Percentiles rank a stretch among this genome's conserved stretches.
Evolutionary conservation across 495 filamentous ascomycete genomes (phyloP).

Genomic region (Neurospora sp.): DNA sequence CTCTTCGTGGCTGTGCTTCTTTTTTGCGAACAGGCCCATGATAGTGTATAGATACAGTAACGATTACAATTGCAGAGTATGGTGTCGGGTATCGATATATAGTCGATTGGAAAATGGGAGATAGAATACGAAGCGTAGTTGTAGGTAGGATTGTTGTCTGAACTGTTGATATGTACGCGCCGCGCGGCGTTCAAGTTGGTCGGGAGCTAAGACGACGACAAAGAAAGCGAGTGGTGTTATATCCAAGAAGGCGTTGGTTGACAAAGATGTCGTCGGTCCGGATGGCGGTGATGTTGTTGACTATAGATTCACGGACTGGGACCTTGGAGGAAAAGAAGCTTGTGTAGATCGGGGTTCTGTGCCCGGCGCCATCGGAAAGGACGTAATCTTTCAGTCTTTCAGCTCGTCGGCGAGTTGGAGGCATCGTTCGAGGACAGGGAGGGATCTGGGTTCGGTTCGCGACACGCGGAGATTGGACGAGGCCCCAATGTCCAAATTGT

Average conservation of each 20-base stretch:
- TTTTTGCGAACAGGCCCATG: constrained; percentile 46
- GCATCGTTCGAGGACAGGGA: neutral
- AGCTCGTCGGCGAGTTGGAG: neutral
- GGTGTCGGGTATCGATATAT: neutral
- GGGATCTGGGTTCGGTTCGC: neutral
- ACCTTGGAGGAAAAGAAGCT: neutral
- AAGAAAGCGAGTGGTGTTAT: neutral
- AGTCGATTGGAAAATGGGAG: neutral
- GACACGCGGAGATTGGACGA: neutral
- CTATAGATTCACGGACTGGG: neutral
- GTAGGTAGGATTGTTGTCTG: neutral
- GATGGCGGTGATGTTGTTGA: neutral
- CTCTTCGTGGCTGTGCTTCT: constrained; percentile 48
- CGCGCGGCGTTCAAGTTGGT: neutral
- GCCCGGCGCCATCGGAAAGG: neutral
- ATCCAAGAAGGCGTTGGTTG: neutral
- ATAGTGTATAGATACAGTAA: neutral
- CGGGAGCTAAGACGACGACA: neutral
- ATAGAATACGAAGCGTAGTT: neutral
- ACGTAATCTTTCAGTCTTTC: constrained; percentile 1
- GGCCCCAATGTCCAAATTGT: neutral
- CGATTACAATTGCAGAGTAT: neutral
- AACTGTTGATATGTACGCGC: neutral
- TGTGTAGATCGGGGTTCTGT: neutral
- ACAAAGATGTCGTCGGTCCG: neutral